These are phyloP conservation scores for Pinus tabuliformis DNA, from an alignment of 75 land plant species.

Conservation along the genomic window DNA sequence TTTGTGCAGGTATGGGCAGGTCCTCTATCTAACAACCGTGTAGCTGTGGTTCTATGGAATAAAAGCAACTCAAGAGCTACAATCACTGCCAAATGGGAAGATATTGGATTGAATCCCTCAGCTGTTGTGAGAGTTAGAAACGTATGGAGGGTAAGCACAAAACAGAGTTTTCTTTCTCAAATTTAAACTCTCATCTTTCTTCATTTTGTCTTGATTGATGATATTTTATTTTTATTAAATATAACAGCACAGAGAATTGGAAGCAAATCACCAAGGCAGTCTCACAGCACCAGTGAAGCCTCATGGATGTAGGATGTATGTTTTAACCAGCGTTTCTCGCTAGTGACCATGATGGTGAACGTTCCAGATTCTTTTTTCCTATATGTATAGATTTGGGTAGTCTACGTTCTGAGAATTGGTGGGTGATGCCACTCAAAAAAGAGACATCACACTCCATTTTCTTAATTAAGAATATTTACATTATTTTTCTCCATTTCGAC, in stretches of 20 bases:
- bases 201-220: not conserved
- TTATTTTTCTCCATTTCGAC: no score
- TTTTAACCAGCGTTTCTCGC: conserved; percentile 4
- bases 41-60: conserved; percentile 33
- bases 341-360: not conserved
- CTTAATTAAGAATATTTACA: no score
- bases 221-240: not conserved
- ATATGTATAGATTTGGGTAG: no score
- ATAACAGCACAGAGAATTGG: conserved; percentile 5
- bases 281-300: conserved; percentile 25
- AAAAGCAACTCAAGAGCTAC: conserved; percentile 10
- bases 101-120: conserved; percentile 21
- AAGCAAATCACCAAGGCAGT: not conserved
- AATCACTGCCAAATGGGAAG: conserved; percentile 27
- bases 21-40: conserved; percentile 26
- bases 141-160: conserved; percentile 32
- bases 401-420: no score
- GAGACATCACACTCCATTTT: no score
- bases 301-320: conserved; percentile 51
- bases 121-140: conserved; percentile 16
- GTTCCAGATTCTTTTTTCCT: no score
- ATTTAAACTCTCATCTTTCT: not conserved
- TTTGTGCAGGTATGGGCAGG: conserved; percentile 47
- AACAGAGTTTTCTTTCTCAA: not conserved
- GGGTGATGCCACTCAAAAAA: no score